Evolutionary conservation across 2,329 filamentous ascomycete genomes (phyloP), one percentile per base, ranked within the genome.

Genomic region (Aureobasidium zeae): DNA sequence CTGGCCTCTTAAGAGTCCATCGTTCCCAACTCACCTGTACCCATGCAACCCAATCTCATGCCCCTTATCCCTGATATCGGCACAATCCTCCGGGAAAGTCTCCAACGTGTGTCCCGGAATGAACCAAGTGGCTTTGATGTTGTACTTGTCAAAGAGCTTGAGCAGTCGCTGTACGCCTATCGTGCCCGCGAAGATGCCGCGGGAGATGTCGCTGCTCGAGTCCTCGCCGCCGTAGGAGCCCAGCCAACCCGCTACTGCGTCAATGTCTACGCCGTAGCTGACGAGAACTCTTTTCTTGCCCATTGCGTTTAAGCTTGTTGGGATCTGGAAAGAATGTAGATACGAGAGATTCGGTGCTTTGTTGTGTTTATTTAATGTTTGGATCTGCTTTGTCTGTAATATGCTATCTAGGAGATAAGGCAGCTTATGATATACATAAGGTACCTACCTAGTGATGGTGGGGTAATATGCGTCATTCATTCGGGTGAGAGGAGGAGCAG

Each of bases 171-270:
- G 68, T 0, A 72, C 74, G 17, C 79, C 78, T 22, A 79, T 64
- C 0, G 77, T 81, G 12, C 81, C 80, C 1, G 81, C 81, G 51
- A 75, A 86, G 12, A 81, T 32, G 75, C 46, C 49, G 70, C 81
- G 69, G 55, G 74, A 80, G 48, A 86, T 85, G 52, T 86, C 81
- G 55, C 72, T 82, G 1, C 74, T 75, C 6, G 73, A 79, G 55
- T 86, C 80, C 57, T 85, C 74, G 21, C 81, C 80, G 7, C 79
- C 79, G 54, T 86, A 86, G 0, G 76, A 83, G 0, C 81, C 81
- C 0, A 86, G 66, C 82, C 81, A 86, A 5, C 81, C 80, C 1
- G 80, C 74, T 1, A 85, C 77, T 5, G 79, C 81, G 51, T 86
- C 81, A 19, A 86, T 78, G 48, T 86, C 81, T 9, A 86, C 77